Evolutionary conservation across 176 grass and related monocot genomes (phyloP), one percentile per base, ranked within the genome.

Genomic region (Carex scoparia): DNA sequence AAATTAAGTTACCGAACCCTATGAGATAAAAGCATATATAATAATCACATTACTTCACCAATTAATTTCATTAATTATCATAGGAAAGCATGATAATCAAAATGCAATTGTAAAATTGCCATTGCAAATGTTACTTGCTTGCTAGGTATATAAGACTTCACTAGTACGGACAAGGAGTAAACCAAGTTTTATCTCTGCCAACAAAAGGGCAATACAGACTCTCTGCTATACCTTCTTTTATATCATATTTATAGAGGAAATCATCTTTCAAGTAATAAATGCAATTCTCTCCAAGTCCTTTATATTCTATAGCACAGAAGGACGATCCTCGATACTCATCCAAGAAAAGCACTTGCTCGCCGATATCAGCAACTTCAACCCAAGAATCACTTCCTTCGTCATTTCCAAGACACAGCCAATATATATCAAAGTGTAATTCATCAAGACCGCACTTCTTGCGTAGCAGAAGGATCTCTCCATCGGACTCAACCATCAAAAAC

Each of bases 281-380:
- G 74, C 74, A 79, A 79, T 79, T 79, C 48, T 57, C 74, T 79
- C 74, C 53, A 31, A 79, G 53, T 13, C 74, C 38, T 53, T 78
- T 16, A 31, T 54, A 79, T 33, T 79, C 74, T 44, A 11, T 32
- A 51, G 74, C 19, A 30, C 5, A 54, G 49, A 56, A 79, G 30
- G 74, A 79, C 2, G 32, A 54, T 57, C 48, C 74, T 54, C 14
- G 74, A 54, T 51, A 18, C 53, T 30, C 16, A 58, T 79, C 74
- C 49, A 79, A 32, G 38, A 79, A 79, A 14, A 79, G 10, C 19
- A 79, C 53, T 57, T 54, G 74, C 23, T 79, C 46, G 13, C 19
- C n/a, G 53, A 57, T 79, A 28, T 5, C 56, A 3, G 56, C 6
- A 6, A 79, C 11, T 57, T 79, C 38, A 10, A 54, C 74, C 74